Evolutionary conservation across 306 rosid genomes (phyloP).

Genomic region (Herpetospermum pedunculosum): DNA sequence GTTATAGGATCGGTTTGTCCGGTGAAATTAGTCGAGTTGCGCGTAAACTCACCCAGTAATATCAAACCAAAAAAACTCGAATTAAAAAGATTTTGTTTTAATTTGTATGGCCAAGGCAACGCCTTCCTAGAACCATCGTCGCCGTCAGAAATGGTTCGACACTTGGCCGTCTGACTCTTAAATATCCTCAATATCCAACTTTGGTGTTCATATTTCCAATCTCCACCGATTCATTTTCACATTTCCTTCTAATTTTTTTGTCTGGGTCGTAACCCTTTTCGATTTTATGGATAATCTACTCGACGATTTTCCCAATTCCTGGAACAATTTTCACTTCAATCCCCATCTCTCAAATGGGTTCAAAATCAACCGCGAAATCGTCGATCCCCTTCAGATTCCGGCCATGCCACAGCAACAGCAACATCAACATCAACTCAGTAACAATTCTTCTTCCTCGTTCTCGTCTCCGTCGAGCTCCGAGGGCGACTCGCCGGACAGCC

Average conservation of each 20-base stretch:
- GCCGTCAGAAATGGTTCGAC: background rate
- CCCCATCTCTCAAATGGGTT: background rate
- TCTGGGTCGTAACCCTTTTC: background rate
- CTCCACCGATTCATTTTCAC: background rate
- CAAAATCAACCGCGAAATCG: background rate
- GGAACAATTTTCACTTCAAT: background rate
- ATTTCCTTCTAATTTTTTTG: background rate
- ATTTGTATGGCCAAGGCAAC: background rate
- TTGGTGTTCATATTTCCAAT: background rate
- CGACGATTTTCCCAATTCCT: slow-evolving; percentile 3
- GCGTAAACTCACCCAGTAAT: no score
- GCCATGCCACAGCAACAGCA: background rate
- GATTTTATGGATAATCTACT: slow-evolving; percentile 4
- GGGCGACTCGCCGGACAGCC: slow-evolving; percentile 21
- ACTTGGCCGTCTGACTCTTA: background rate
- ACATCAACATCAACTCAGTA: background rate
- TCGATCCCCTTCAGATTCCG: background rate
- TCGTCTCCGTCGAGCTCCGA: slow-evolving; percentile 5
- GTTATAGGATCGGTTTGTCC: no score
- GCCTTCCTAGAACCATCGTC: background rate
- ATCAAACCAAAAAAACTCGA: no score
- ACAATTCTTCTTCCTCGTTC: background rate
- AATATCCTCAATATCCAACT: background rate
- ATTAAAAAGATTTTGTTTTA: no score
- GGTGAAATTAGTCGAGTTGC: no score